Evolutionary conservation across 495 filamentous ascomycete genomes (phyloP), one percentile per base, ranked within the genome.

Genomic region (Lichenothelia convexa): DNA sequence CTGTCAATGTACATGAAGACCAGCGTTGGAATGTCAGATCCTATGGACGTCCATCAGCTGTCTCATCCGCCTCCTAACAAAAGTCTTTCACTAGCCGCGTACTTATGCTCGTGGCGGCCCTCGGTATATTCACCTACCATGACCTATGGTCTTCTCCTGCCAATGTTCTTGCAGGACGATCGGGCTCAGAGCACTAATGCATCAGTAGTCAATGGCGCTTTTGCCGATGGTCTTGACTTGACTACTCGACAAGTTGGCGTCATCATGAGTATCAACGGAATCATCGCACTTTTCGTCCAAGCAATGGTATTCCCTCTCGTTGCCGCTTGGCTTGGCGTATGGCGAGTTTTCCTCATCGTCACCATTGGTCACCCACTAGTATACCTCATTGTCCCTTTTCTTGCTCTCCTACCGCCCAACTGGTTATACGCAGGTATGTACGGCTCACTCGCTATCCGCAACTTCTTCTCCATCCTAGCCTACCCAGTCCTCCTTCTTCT

Each of bases 81-180:
- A 71, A 62, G 40, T 61, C 75, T 22, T 79, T 82, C 40, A 75
- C 66, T 15, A 68, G 69, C 52, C 61, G 61, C 13, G 73, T 85
- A 26, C 60, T 71, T 41, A 74, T 78, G 61, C 64, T 87, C 4
- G 67, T 82, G 13, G 36, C 77, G 15, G 71, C 81, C 3, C 60
- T 89, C 19, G 75, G 76, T 4, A 81, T 89, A 41, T 89, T 84
- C 57, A 84, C 79, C 1, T 87, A 86, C 41, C 81, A 89, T 89
- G 81, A 80, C 78, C 11, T 89, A 78, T 45, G 81, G 87, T 43
- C 78, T 83, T 53, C 67, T 89, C 0, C 56, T 89, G 23, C 81
- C 81, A 4, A 87, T 89, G 19, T 89, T 85, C 56, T 60, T 86
- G 15, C 80, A 87, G 53, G 81, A 89, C 42, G 61, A 73, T 32